Percentiles rank a stretch among this genome's conserved stretches.
Evolutionary conservation across 768 basidiomycete genomes (phyloP).

Genomic region (Podaxis mareebaensis): DNA sequence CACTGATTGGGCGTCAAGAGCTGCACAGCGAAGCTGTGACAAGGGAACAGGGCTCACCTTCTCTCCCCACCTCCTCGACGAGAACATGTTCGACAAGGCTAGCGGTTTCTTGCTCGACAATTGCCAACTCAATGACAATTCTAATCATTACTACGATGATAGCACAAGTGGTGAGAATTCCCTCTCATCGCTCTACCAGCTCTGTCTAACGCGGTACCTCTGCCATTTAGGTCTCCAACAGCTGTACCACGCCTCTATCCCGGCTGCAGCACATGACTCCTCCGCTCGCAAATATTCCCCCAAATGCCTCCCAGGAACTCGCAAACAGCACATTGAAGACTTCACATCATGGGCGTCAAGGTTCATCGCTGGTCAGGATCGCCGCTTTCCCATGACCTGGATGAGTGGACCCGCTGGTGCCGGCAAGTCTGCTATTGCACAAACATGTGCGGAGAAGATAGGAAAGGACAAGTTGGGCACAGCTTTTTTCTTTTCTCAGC

Average conservation of each 20-base stretch:
- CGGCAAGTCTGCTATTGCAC: conserved; percentile 8
- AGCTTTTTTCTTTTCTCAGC: conserved; percentile 10
- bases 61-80: too few relatives aligned
- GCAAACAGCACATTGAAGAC: background rate
- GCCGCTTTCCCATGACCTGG: background rate
- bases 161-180: too few relatives aligned
- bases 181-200: too few relatives aligned
- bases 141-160: too few relatives aligned
- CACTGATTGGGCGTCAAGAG: too few relatives aligned
- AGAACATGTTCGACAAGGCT: too few relatives aligned
- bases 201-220: background rate
- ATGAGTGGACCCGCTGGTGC: conserved; percentile 8
- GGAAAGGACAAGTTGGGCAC: background rate
- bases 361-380: background rate
- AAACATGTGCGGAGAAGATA: conserved; percentile 1
- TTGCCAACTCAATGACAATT: too few relatives aligned
- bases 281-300: background rate
- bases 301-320: background rate
- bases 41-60: too few relatives aligned
- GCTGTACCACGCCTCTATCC: background rate
- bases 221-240: background rate
- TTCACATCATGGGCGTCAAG: background rate
- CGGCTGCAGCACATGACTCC: background rate
- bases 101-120: too few relatives aligned
- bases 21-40: too few relatives aligned